A percentile compares a stretch with the other conserved stretches of the same genome.
Conservation (phyloP, 139 green algal species). For the Chlamydomonas incerta region DNA sequence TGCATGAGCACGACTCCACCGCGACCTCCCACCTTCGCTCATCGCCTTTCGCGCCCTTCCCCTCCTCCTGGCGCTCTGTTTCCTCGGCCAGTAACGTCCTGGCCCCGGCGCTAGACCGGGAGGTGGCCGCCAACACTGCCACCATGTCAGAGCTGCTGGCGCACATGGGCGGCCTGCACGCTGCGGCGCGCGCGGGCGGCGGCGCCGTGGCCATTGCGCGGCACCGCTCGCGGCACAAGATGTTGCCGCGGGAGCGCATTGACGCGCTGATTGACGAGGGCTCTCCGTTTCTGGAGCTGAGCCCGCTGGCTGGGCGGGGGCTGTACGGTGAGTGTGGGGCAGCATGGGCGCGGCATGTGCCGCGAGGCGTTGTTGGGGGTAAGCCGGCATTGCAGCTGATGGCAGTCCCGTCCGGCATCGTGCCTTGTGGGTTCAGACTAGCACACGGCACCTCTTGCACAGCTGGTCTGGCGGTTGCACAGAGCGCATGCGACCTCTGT, state of each 20-base stretch:
- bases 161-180: constrained; percentile 15
- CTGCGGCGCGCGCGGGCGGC: constrained; percentile 48
- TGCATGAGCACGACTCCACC: too few species aligned
- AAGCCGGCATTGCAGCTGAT: too few species aligned
- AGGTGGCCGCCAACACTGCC: neutral
- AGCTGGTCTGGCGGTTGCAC: too few species aligned
- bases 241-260: constrained; percentile 82
- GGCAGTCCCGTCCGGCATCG: too few species aligned
- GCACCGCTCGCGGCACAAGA: constrained; percentile 72
- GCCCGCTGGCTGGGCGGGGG: constrained; percentile 79
- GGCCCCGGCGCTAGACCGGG: constrained; percentile 1
- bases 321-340: constrained; percentile 77
- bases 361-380: too few species aligned
- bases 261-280: constrained; percentile 81
- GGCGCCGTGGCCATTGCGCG: constrained; percentile 70
- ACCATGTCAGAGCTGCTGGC: constrained; percentile 39
- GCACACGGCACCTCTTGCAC: too few species aligned
- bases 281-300: constrained; percentile 90
- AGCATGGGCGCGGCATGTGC: too few species aligned
- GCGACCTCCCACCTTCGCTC: too few species aligned
- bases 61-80: too few species aligned
- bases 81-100: constrained; percentile 32
- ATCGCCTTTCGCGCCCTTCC: too few species aligned
- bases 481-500: too few species aligned
- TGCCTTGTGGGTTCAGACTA: too few species aligned